Conservation (phyloP, 495 filamentous ascomycete genomes). For the Astrothelium macrocarpum region DNA sequence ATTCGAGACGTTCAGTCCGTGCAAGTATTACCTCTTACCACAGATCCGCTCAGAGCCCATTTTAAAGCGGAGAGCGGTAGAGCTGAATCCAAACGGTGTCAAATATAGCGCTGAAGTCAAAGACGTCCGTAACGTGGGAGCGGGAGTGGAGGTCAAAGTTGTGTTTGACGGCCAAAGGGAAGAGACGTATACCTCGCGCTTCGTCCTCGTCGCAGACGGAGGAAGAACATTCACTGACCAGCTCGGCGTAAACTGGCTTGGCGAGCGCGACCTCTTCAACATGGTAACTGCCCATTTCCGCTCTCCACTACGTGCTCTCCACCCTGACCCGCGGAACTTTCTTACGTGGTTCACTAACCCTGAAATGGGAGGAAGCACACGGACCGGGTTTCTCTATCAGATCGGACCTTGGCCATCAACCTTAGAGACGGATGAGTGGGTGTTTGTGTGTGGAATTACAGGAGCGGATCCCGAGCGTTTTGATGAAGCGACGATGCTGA, state of each 20-base stretch:
- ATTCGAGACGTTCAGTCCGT: constrained; percentile 15
- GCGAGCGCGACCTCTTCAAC: constrained; percentile 20
- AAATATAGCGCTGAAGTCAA: constrained; percentile 12
- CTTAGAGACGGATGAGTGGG: constrained; percentile 10
- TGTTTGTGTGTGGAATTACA: constrained; percentile 13
- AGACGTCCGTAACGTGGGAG: constrained; percentile 7
- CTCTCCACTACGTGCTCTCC: constrained; percentile 7
- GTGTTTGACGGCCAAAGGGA: background rate
- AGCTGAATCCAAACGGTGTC: constrained; percentile 18
- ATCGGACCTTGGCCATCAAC: constrained; percentile 16
- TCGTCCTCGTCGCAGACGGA: constrained; percentile 10
- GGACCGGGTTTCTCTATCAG: constrained; percentile 20
- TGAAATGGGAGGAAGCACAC: constrained; percentile 17
- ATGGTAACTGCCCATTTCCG: constrained; percentile 23
- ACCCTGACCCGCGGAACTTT: constrained; percentile 1
- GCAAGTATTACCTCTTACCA: constrained; percentile 13
- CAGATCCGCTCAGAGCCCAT: constrained; percentile 23
- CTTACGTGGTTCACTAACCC: constrained; percentile 12
- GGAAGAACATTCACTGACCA: constrained; percentile 8
- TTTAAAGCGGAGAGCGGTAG: constrained; percentile 13
- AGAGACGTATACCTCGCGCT: background rate
- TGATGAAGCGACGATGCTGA: constrained; percentile 1
- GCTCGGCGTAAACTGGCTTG: constrained; percentile 12
- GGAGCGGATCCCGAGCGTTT: background rate
- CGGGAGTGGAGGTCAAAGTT: constrained; percentile 6